Conservation (phyloP, 75 land plant species). For the Picea sitchensis region DNA sequence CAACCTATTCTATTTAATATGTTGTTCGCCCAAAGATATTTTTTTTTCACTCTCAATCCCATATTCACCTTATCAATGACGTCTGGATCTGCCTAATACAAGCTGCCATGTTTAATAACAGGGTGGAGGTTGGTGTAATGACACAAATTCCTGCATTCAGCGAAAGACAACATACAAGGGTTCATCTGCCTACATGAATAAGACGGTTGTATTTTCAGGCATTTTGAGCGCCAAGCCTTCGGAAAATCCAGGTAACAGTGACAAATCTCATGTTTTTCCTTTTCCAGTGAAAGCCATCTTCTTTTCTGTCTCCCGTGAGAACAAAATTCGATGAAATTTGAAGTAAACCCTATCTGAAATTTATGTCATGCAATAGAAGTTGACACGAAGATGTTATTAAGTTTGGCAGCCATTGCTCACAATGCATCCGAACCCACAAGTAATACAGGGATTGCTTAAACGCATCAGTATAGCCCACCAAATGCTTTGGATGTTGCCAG, state of each 20-base stretch:
- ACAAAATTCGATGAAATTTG: too few relatives aligned
- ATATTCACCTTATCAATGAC: too few relatives aligned
- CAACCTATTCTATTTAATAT: too few relatives aligned
- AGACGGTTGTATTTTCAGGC: conserved; percentile 53
- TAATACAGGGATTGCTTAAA: background rate
- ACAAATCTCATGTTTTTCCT: background rate
- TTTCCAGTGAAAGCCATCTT: background rate
- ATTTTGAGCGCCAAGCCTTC: conserved; percentile 68
- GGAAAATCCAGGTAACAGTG: conserved; percentile 56
- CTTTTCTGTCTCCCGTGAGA: background rate
- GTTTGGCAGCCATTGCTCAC: background rate
- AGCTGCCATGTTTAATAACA: background rate
- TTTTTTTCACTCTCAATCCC: too few relatives aligned
- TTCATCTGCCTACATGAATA: conserved; percentile 74
- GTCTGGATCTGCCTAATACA: background rate
- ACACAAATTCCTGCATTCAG: conserved; percentile 42
- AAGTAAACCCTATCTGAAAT: background rate
- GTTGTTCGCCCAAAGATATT: too few relatives aligned
- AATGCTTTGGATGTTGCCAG: too few relatives aligned
- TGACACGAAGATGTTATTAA: background rate
- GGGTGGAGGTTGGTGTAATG: conserved; percentile 96
- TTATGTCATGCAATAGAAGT: background rate
- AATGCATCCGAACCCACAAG: background rate
- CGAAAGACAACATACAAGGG: conserved; percentile 68
- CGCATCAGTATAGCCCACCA: too few relatives aligned